Conservation (phyloP, 352 stramenopile species). For the Phytophthora aleatoria region DNA sequence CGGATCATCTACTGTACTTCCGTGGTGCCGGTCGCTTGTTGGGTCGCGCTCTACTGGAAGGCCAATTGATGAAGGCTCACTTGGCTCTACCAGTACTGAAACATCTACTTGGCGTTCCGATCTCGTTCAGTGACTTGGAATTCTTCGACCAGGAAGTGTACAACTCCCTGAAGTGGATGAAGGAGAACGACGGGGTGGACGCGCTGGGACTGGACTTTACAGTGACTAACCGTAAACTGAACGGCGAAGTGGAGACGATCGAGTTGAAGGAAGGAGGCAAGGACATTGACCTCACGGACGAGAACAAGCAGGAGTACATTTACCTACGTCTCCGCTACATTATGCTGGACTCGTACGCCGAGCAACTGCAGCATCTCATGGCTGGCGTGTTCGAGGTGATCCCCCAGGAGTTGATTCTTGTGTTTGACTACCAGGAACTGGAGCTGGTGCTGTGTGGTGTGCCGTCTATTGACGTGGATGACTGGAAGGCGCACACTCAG, state of each 20-base stretch:
- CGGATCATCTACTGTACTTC: constrained; percentile 98
- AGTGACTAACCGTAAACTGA: constrained; percentile 79
- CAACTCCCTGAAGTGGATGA: constrained; percentile 85
- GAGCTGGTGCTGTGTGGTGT: constrained; percentile 83
- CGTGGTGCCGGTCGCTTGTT: constrained; percentile 94
- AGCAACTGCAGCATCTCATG: constrained; percentile 93
- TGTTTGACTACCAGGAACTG: constrained; percentile 87
- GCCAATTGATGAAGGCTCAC: constrained; percentile 90
- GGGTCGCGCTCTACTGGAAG: constrained; percentile 96
- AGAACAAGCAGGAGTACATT: constrained; percentile 98
- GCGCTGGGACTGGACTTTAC: constrained; percentile 81
- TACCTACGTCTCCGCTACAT: constrained; percentile 95
- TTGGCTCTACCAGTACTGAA: constrained; percentile 88
- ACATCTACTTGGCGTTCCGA: constrained; percentile 80
- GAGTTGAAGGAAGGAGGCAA: constrained; percentile 86
- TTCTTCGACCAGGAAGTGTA: constrained; percentile 89
- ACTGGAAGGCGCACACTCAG: constrained; percentile 89
- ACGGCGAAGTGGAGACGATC: constrained; percentile 77
- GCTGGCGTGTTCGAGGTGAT: constrained; percentile 98
- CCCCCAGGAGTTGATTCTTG: constrained; percentile 81
- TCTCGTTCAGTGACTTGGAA: constrained; percentile 91
- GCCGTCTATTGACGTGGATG: constrained; percentile 80
- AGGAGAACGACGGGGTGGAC: constrained; percentile 84
- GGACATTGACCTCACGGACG: constrained; percentile 91
- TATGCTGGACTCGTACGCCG: constrained; percentile 93